Percentiles rank a stretch among this genome's conserved stretches.
Conservation (phyloP, 2,329 filamentous ascomycete genomes). For the Aplosporella prunicola region DNA sequence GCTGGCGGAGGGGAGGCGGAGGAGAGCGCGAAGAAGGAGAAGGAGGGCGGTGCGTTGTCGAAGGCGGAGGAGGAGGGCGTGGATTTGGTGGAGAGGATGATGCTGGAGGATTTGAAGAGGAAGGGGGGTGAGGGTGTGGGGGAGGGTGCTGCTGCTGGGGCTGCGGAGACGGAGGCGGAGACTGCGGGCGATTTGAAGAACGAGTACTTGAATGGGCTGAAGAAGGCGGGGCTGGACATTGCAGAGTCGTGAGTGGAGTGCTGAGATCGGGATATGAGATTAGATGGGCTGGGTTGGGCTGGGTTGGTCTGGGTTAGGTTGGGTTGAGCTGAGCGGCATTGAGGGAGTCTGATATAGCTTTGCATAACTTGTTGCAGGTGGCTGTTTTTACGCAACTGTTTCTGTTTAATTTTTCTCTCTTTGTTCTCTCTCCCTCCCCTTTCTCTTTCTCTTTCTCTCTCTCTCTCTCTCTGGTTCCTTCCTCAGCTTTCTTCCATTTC, state of each 20-base stretch:
- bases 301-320: too few relatives aligned
- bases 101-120: constrained; percentile 21
- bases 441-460: too few relatives aligned
- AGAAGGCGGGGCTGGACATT: constrained; percentile 33
- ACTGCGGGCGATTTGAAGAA: constrained; percentile 29
- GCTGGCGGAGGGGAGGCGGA: constrained; percentile 23
- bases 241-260: constrained; percentile 16
- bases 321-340: too few relatives aligned
- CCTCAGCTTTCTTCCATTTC: too few relatives aligned
- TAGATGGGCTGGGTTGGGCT: too few relatives aligned
- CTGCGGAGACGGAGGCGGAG: constrained; percentile 8
- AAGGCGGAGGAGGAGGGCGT: constrained; percentile 36
- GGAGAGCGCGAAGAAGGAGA: neutral
- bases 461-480: too few relatives aligned
- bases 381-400: too few relatives aligned
- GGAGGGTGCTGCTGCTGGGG: constrained; percentile 8
- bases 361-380: too few relatives aligned
- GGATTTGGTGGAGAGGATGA: constrained; percentile 26
- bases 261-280: too few relatives aligned
- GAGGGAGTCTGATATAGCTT: too few relatives aligned
- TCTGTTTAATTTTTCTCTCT: too few relatives aligned
- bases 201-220: constrained; percentile 31
- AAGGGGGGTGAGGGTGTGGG: constrained; percentile 3
- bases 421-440: too few relatives aligned
- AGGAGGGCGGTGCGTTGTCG: constrained; percentile 6